phyloP scores from a whole-genome alignment of 164 flowering plant genomes.

The Hamamelis virginiana region DNA sequence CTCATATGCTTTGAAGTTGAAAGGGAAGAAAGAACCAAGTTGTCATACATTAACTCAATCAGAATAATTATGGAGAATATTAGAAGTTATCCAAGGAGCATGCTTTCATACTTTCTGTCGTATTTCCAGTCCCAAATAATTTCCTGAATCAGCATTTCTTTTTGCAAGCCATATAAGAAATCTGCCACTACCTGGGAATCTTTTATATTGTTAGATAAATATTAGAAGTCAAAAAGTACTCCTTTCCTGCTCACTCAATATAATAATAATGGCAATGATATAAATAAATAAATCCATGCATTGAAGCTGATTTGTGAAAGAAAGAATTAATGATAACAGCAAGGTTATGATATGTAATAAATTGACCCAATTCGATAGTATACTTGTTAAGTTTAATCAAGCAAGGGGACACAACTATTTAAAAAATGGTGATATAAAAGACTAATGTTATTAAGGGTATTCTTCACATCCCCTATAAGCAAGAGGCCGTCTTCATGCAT shows the following conservation, averaged over 20 bases:
- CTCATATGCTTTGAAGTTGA: neutral
- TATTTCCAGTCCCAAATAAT: slow-evolving; percentile 92
- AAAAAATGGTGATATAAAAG: too few species aligned
- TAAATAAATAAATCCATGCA: too few species aligned
- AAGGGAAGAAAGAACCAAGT: slow-evolving; percentile 1
- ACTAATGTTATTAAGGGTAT: too few species aligned
- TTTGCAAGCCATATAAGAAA: slow-evolving; percentile 95
- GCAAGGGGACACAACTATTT: too few species aligned
- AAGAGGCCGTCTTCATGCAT: too few species aligned
- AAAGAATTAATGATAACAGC: too few species aligned
- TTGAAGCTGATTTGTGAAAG: too few species aligned
- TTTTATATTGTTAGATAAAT: slow-evolving; percentile 7
- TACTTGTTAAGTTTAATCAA: too few species aligned
- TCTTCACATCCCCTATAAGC: too few species aligned
- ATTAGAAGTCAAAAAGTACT: neutral
- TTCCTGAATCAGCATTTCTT: slow-evolving; percentile 45
- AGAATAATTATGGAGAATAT: slow-evolving; percentile 8
- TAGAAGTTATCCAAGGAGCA: slow-evolving; percentile 20
- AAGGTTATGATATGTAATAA: too few species aligned
- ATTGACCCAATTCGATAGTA: too few species aligned
- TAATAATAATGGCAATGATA: neutral
- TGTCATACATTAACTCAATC: slow-evolving; percentile 7
- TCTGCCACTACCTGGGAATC: slow-evolving; percentile 89
- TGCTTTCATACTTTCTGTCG: slow-evolving; percentile 64
- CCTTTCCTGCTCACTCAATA: neutral